phyloP scores from a whole-genome alignment of 345 rosid species.

The Salix suchowensis region DNA sequence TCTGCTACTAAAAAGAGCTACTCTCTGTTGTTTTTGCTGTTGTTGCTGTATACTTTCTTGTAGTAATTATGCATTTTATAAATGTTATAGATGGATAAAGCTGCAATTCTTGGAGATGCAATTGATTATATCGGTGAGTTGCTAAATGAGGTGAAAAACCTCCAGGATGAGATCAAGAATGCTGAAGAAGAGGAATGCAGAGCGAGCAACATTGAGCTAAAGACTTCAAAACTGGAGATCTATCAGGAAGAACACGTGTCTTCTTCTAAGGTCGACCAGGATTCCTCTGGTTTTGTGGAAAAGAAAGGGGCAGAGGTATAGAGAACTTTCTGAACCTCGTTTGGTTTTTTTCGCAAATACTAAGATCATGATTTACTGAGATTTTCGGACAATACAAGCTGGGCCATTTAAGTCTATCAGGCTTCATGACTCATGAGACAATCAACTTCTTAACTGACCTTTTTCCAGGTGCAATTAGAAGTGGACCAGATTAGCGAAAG shows the following conservation, averaged over 20 bases:
- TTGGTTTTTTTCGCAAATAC: neutral
- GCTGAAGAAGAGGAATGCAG: conserved; percentile 40
- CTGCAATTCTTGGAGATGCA: conserved; percentile 67
- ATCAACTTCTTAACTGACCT: conserved; percentile 1
- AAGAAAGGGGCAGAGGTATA: conserved; percentile 30
- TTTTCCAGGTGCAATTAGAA: conserved; percentile 48
- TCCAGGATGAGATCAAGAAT: conserved; percentile 55
- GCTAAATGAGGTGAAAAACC: conserved; percentile 40
- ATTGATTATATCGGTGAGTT: conserved; percentile 59
- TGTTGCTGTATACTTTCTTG: neutral
- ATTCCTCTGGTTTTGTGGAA: conserved; percentile 1
- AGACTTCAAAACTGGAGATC: conserved; percentile 12
- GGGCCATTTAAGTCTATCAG: neutral
- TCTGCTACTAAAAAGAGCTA: neutral
- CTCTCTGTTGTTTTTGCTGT: neutral
- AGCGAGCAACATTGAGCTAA: conserved; percentile 17
- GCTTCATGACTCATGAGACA: neutral
- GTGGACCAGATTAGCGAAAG: conserved; percentile 49
- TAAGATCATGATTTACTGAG: neutral
- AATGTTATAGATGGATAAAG: conserved; percentile 63
- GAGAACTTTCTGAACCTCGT: neutral
- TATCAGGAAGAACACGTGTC: conserved; percentile 5
- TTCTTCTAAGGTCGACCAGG: conserved; percentile 13
- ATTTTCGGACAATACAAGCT: neutral
- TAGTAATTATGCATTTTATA: conserved; percentile 4